Base-by-base conservation (phyloP, 495 filamentous ascomycete species). In the Echria macrotheca region DNA sequence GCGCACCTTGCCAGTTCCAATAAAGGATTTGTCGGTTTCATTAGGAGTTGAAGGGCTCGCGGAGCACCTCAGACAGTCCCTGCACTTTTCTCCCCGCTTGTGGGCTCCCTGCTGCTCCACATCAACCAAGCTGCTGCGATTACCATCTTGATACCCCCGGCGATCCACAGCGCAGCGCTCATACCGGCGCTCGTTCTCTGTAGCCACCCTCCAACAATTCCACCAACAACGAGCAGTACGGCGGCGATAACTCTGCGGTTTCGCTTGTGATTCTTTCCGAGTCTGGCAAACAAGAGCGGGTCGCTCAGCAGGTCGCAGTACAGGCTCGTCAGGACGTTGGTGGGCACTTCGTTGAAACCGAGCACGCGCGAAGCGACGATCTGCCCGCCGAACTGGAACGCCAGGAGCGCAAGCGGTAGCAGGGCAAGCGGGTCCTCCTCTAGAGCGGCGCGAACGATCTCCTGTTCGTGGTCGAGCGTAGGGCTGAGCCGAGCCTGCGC, bases 331-430 rank as follows among this genome's bases (percentile, higher is more conserved):
- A 88, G 63, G 9, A 90, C 86, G 23, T 83, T 84, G 1, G 82
- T 84, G 10, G 86, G 85, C 32, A 90, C 76, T 63, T 87, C 84
- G 48, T 76, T 76, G 53, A 81, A 78, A 1, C 81, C 81, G 37
- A 90, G 62, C 10, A 78, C 60, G 5, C 86, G 71, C 52, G 73
- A 80, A 44, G 77, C 78, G 4, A 82, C 77, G 54, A 88, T 87
- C 56, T 83, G 81, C 1, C 84, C 84, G 11, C 80, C 82, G 25
- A 78, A 80, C 61, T 89, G 84, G 61, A 88, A 85, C 2, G 82
- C 81, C 46, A 90, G 65, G 24, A 89, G 66, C 1, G 69, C 82
- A 23, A 89, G 47, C 31, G 54, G 56, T 4, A 50, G 5, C 5
- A 59, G 32, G 4, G 37, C 25, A 7, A 54, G 19, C 2, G 38